Evolutionary conservation across 2,329 filamentous ascomycete genomes (phyloP).

Genomic region (Coleophoma crateriformis): DNA sequence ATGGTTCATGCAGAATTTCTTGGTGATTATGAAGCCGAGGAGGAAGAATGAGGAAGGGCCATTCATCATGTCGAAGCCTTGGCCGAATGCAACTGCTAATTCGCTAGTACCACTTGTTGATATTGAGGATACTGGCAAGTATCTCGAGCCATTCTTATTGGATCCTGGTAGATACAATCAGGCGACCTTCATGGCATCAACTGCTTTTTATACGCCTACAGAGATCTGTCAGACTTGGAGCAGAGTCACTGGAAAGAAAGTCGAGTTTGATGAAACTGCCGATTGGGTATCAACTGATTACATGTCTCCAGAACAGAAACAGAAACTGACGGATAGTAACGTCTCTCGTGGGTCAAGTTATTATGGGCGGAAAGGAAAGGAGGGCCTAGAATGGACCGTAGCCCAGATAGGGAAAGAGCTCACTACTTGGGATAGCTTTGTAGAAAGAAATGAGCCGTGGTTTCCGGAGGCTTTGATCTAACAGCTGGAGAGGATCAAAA

Average conservation of each 20-base stretch:
- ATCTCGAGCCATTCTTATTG: constrained; percentile 32
- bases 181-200: constrained; percentile 38
- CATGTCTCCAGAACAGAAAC: constrained; percentile 3
- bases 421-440: constrained; percentile 28
- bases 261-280: constrained; percentile 30
- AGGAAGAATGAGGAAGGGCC: constrained; percentile 7
- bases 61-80: constrained; percentile 7
- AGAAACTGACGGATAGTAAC: neutral
- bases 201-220: constrained; percentile 26
- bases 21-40: no score
- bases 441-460: constrained; percentile 18
- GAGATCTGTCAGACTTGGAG: constrained; percentile 26
- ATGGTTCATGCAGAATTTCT: constrained; percentile 36
- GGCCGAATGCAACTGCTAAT: constrained; percentile 9
- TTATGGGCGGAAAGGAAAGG: constrained; percentile 25
- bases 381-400: constrained; percentile 24
- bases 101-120: constrained; percentile 23
- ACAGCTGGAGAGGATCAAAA: no score
- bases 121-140: constrained; percentile 20
- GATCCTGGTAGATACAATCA: constrained; percentile 37
- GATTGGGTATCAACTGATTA: constrained; percentile 57
- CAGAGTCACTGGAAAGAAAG: constrained; percentile 27
- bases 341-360: constrained; percentile 23
- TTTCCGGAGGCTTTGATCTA: neutral
- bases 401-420: constrained; percentile 22